Base-by-base conservation (phyloP, 306 rosid species). In the Lotus japonicus region DNA sequence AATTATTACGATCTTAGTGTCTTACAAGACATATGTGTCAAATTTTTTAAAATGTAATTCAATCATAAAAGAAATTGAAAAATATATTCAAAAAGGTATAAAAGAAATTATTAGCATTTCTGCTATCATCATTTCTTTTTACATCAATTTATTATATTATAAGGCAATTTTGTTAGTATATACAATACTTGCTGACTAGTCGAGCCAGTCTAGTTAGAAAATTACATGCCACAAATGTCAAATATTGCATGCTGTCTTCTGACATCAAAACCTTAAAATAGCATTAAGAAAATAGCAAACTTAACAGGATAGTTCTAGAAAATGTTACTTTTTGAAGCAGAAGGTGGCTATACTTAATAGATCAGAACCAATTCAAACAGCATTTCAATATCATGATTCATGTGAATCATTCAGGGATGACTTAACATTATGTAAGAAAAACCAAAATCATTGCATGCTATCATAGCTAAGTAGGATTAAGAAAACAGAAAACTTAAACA, bases 381-480 rank as follows among this genome's bases (percentile, higher is more conserved):
- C 53, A 58, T 71, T 78, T 71, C 78, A 5, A 31, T 31, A 5
- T 31, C 36, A 71, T 72, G 66, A 72, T 31, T 51, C 66, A 33
- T 72, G 74, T 51, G 64, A 10, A 66, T 16, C 78, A 78, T 52
- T 64, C 78, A 28, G 13, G n/a, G 28, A 71, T 66, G 70, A 51
- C 66, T 65, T 49, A 77, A 55, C 33, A 71, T 16, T 52, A 63
- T 35, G 42, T 4, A 16, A 65, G 53, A 58, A 53, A 71, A 65
- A 72, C 64, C 36, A 31, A 31, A 4, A 31, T 31, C 5, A 36
- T 10, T 16, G 51, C 70, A 50, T 63, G 48, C 69, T 57, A 21
- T 71, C 55, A 7, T 62, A 55, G 42, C 65, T 9, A 67, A 60
- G 39, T 31, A 72, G 45, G 72, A 41, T 71, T 54, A 52, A 19